Base-by-base conservation (phyloP, 2,329 filamentous ascomycete species). In the Hypoxylon sp. region DNA sequence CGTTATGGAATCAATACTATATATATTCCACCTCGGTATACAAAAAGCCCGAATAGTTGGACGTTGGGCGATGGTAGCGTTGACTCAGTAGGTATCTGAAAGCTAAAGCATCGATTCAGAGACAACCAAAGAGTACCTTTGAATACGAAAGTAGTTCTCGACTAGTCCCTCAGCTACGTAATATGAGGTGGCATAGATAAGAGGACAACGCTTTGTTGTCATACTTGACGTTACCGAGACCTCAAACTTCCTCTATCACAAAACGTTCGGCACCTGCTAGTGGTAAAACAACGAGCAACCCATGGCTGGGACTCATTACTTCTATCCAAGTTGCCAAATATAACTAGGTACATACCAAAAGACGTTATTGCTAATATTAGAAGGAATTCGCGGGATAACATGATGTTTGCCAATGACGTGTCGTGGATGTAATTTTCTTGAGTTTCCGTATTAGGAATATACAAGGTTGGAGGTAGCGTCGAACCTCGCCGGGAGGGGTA, bases 151-250 rank as follows among this genome's bases (percentile, higher is more conserved):
- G 21, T 3, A 23, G 25, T 21, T 11, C 10, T 9, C 10, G 45
- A 14, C 45, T 14, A 23, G 10, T n/a, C n/a, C n/a, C n/a, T n/a
- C n/a, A 23, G 46, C 14, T 28, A 49, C 11, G 7, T 49, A 32
- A 21, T 28, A 17, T 30, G 25, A 49, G 14, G n/a, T 32, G 2
- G n/a, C 14, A 17, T 49, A 17, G 14, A 7, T 28, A 32, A 32
- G 5, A 13, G 25, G 7, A 41, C 19, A 23, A 9, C 32, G 32
- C n/a, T 51, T 34, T 41, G 32, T 11, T 17, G 13, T 21, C 21
- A 19, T 32, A n/a, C 41, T 56, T 34, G 53, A 19, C 25, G 38
- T 43, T 46, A 56, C 17, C 25, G 30, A 46, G 53, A 34, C 52
- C 23, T 28, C 34, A 49, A 50, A 32, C 46, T 49, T 43, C 21